Percentiles rank a stretch among this genome's conserved stretches.
These are phyloP conservation scores for Kwoniella shivajii DNA, from an alignment of 1,284 basidiomycete species.

Conservation along the genomic window DNA sequence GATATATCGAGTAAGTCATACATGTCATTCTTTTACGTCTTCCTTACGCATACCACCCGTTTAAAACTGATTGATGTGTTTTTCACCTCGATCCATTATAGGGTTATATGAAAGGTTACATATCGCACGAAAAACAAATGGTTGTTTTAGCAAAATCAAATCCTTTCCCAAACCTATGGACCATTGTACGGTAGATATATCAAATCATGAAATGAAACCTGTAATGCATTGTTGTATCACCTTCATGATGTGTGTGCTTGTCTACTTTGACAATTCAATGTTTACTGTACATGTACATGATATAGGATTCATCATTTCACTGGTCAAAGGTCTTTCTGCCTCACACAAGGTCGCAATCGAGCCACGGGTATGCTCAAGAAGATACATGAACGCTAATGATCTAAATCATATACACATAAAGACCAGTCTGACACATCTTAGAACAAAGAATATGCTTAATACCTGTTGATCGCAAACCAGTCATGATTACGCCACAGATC, in stretches of 20 bases:
- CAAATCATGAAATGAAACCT: neutral
- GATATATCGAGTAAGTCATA: conserved; percentile 70
- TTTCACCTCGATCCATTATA: conserved; percentile 25
- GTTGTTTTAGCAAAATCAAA: conserved; percentile 81
- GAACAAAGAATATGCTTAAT: too few relatives aligned
- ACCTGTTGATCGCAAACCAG: too few relatives aligned
- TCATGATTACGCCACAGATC: too few relatives aligned
- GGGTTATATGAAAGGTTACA: conserved; percentile 90
- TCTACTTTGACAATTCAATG: too few relatives aligned
- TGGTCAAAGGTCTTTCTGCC: too few relatives aligned
- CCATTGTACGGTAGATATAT: conserved; percentile 35
- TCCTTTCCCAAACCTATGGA: conserved; percentile 69
- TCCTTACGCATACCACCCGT: neutral
- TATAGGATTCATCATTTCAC: too few relatives aligned
- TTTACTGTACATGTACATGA: too few relatives aligned
- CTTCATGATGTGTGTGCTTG: neutral
- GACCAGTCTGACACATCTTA: too few relatives aligned
- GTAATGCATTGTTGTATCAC: neutral
- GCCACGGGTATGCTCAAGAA: too few relatives aligned
- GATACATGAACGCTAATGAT: too few relatives aligned
- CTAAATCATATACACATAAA: too few relatives aligned
- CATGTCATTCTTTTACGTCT: neutral
- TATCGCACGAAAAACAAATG: conserved; percentile 91
- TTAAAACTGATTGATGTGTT: neutral
- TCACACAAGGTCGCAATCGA: too few relatives aligned